Base-by-base conservation (phyloP, 371 early-diverging fungal species). In the Lichtheimia ramosa region DNA sequence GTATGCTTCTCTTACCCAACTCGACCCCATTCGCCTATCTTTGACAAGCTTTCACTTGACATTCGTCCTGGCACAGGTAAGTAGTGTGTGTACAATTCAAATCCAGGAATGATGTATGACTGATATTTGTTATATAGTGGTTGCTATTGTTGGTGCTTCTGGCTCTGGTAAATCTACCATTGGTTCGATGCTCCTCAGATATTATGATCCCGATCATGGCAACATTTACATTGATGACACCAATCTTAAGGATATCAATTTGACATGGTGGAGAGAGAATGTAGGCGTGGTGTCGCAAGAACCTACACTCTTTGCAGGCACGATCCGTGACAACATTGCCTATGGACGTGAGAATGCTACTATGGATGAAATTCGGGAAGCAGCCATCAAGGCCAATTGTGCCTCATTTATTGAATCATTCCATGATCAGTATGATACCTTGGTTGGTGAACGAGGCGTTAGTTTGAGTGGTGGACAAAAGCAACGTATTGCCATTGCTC, bases 381-480 rank as follows among this genome's bases (percentile, higher is more conserved):
- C 87, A 0, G 89, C 89, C 3, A 56, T 59, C 40, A 73, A 81
- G 58, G 90, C 90, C 49, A 87, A 92, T 56, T 85, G 85, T 63
- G 73, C 81, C 15, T 71, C 72, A 0, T 92, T 91, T 53, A 87
- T 92, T 60, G 67, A 66, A 12, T 41, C 55, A 0, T 85, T 92
- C 64, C 86, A 86, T 5, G 76, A 89, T 18, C 77, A 80, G 24
- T 87, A 86, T 51, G 73, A 90, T 7, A 91, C 93, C 7, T 48
- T 76, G 28, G 88, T 91, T 1, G 93, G 91, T 41, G 88, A 87
- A 27, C 72, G 84, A 48, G 93, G 92, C 39, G 77, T 79, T 58
- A 83, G 81, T 28, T 72, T 95, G 24, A 84, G 85, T 59, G 94
- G 93, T 40, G 95, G 94, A 8, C 92, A 96, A 70, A 91, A 91